Percentiles rank a stretch among this genome's conserved stretches.
Conservation (phyloP, 495 filamentous ascomycete genomes). For the Talaromyces adpressus region DNA sequence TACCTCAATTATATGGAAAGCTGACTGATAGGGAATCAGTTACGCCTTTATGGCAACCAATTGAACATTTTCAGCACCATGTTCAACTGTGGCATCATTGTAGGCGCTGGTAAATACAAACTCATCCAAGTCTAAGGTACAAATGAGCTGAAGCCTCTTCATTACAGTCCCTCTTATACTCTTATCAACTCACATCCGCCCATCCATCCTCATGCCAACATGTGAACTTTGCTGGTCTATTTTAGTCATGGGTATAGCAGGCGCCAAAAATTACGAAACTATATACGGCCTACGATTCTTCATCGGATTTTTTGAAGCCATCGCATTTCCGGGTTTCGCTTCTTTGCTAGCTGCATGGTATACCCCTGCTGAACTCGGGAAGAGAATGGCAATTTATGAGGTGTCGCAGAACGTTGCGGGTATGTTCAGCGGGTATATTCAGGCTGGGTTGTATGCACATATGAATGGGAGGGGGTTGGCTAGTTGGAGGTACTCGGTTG, state of each 20-base stretch:
- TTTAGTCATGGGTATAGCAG: slow-evolving; percentile 3
- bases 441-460: background rate
- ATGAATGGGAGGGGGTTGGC: background rate
- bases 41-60: slow-evolving; percentile 43
- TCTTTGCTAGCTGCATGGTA: background rate
- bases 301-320: background rate
- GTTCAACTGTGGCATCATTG: slow-evolving; percentile 49
- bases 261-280: background rate
- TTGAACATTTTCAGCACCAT: slow-evolving; percentile 27
- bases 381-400: background rate
- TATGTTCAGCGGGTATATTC: slow-evolving; percentile 5
- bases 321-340: background rate
- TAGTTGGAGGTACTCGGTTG: background rate
- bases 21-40: slow-evolving; percentile 13
- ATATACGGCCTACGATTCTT: background rate
- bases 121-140: too few species aligned
- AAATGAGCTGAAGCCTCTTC: too few species aligned
- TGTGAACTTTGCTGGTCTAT: slow-evolving; percentile 24
- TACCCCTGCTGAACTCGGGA: background rate
- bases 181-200: slow-evolving; percentile 39
- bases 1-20: too few species aligned
- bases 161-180: slow-evolving; percentile 35
- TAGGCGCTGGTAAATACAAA: slow-evolving; percentile 21
- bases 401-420: background rate
- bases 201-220: slow-evolving; percentile 45